phyloP scores from a whole-genome alignment of 257 asterid species.

The Rehmannia glutinosa region DNA sequence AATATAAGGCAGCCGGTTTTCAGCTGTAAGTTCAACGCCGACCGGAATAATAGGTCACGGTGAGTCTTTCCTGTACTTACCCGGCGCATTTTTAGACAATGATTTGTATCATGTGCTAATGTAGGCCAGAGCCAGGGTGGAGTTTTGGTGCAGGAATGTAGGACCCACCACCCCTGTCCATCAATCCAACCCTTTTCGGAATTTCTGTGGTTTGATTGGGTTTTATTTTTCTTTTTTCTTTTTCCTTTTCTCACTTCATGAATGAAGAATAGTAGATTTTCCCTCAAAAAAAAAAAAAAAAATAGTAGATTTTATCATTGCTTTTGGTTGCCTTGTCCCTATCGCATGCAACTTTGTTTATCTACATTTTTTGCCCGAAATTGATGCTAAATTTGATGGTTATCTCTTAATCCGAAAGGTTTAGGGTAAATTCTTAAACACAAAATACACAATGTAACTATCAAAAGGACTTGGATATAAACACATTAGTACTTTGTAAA shows the following conservation, averaged over 20 bases:
- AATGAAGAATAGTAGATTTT: too few species aligned
- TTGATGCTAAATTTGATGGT: not conserved
- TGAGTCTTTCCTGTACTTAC: conserved; percentile 30
- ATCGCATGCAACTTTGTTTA: conserved; percentile 2
- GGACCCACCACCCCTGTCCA: conserved; percentile 23
- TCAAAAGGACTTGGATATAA: too few species aligned
- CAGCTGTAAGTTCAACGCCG: conserved; percentile 88
- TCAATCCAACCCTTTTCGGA: not conserved
- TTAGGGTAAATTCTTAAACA: too few species aligned
- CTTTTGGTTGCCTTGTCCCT: conserved; percentile 3
- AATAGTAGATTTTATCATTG: not conserved
- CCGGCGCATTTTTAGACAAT: conserved; percentile 22
- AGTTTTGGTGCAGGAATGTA: not conserved
- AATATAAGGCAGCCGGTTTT: conserved; percentile 85
- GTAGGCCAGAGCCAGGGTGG: conserved; percentile 15
- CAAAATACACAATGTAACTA: too few species aligned
- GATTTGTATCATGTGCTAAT: conserved; percentile 18
- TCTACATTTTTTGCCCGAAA: not conserved
- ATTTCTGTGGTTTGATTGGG: too few species aligned
- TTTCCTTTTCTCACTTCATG: too few species aligned
- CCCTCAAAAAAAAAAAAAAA: too few species aligned
- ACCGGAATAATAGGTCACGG: conserved; percentile 72
- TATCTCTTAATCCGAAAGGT: too few species aligned
- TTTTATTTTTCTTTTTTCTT: too few species aligned
- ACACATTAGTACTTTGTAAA: too few species aligned